Conservation (phyloP, 805 yeast species). For the Nakazawaea anatomiae region DNA sequence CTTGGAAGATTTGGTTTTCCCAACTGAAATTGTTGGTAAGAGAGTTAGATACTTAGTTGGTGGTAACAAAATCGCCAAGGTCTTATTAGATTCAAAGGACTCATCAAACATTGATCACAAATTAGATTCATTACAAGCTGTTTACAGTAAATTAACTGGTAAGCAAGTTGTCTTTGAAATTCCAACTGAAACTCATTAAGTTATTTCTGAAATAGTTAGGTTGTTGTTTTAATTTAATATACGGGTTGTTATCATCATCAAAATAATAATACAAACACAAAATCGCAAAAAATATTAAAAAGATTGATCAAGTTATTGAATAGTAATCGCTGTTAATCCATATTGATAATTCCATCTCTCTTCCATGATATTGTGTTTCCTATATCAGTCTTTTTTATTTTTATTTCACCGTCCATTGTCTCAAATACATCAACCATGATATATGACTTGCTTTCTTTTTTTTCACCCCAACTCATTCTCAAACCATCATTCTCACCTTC, state of each 20-base stretch:
- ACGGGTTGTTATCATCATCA: conserved; percentile 9
- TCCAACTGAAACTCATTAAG: conserved; percentile 48
- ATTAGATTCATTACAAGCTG: conserved; percentile 98
- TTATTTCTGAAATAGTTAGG: conserved; percentile 8
- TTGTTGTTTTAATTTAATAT: conserved; percentile 11
- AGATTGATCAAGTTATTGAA: neutral
- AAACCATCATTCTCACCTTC: neutral
- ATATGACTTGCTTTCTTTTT: too few relatives aligned
- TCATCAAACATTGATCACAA: conserved; percentile 95
- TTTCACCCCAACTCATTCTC: neutral
- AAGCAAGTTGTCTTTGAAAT: conserved; percentile 98
- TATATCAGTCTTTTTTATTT: too few relatives aligned
- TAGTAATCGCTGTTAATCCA: neutral
- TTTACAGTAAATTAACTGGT: conserved; percentile 98
- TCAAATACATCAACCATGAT: too few relatives aligned
- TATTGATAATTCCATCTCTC: too few relatives aligned
- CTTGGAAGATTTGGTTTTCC: conserved; percentile 99
- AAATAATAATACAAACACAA: neutral
- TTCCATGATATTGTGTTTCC: too few relatives aligned
- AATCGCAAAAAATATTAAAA: neutral
- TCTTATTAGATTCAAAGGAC: conserved; percentile 96
- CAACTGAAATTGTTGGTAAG: conserved; percentile 98
- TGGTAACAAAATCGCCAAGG: conserved; percentile 98
- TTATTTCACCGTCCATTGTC: too few relatives aligned
- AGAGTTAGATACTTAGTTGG: conserved; percentile 98